Evolutionary conservation across 495 filamentous ascomycete genomes (phyloP).

Genomic region (Podospora appendiculata): DNA sequence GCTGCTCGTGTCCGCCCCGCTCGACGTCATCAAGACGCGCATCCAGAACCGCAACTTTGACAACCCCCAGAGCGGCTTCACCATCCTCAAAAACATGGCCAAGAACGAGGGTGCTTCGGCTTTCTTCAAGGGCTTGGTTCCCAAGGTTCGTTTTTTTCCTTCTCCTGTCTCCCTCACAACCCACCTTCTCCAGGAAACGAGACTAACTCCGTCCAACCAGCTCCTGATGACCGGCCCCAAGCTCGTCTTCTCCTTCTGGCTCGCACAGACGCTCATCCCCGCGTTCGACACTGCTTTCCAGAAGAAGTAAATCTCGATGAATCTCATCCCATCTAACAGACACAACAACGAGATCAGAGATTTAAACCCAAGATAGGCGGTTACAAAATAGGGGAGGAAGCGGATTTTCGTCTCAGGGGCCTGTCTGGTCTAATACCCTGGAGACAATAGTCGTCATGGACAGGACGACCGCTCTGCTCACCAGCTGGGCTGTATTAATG

Average conservation of each 20-base stretch:
- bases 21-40: conserved; percentile 98
- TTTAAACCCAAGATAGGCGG: too few relatives aligned
- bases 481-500: too few relatives aligned
- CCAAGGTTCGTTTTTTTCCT: conserved; percentile 67
- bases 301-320: conserved; percentile 2
- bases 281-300: conserved; percentile 37
- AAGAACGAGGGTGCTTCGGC: conserved; percentile 73
- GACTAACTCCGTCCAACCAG: too few relatives aligned
- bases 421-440: too few relatives aligned
- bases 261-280: conserved; percentile 86
- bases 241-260: conserved; percentile 98
- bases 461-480: too few relatives aligned
- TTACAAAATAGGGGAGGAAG: too few relatives aligned
- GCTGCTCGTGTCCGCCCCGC: conserved; percentile 83
- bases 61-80: conserved; percentile 87
- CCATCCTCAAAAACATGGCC: conserved; percentile 80
- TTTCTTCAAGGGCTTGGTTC: conserved; percentile 97
- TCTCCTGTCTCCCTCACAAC: neutral
- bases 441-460: too few relatives aligned
- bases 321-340: too few relatives aligned
- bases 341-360: too few relatives aligned
- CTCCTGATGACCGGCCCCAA: conserved; percentile 98
- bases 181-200: neutral
- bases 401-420: too few relatives aligned
- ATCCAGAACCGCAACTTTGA: conserved; percentile 99